Base-by-base conservation (phyloP, 2,329 filamentous ascomycete genomes). In the Venturia carpophila region DNA sequence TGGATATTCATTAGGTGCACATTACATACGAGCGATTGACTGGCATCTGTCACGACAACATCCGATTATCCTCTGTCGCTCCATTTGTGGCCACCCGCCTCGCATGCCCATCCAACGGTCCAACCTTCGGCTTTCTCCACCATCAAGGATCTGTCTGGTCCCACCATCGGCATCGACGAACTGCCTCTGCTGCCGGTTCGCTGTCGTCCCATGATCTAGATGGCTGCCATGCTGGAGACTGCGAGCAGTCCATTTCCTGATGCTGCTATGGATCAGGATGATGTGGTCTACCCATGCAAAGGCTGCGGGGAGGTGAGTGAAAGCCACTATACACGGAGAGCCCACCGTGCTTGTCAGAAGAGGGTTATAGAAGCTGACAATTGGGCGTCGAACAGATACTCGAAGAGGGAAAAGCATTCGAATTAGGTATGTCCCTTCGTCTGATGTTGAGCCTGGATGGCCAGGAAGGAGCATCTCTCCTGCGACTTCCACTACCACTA, bases 391-490 rank as follows among this genome's bases (percentile, higher is more conserved):
- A 71, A 65, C 75, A 97, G 92, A 96, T 97, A 70, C 84, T 99
- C 24, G 94, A 99, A 78, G 94, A 99, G 82, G 94, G 94, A 71
- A 97, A 97, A 78, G 94, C 94, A 63, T 99, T 96, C 73, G 94
- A 99, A 79, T 84, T 99, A 72, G 92, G 93, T 97, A 79, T 74
- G 84, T 79, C 19, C 43, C 43, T 47, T 47, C 60, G 21, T 42
- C 60, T 62, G 37, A 43, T 43, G 39, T 62, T 41, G 39, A 41
- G 30, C 30, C 30, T 34, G 30, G 30, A 34, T 34, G 30, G 30
- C 30, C 6, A 42, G 43, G 43, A 55, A 63, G 49, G 62, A 55
- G 39, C n/a, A 24, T 37, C 30, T 34, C 27, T 45, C 45, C 24
- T 42, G 39, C 41, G 39, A 24, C 43, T 42, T 64, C 58, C 21